Base-by-base conservation (phyloP, 2,329 filamentous ascomycete species). In the Pyrenophora teres region DNA sequence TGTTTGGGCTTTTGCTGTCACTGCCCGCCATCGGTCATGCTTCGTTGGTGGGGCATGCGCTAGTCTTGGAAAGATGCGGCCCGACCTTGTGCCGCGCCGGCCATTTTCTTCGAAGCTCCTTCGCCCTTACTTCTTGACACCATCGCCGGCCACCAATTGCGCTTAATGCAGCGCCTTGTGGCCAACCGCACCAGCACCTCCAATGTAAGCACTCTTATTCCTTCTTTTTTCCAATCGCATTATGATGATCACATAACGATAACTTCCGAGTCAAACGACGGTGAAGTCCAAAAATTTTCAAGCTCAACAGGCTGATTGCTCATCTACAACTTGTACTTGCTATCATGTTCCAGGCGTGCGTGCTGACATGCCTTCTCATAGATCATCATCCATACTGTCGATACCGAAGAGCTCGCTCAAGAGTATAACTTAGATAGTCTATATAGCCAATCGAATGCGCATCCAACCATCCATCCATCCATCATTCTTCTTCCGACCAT, bases 291-390 rank as follows among this genome's bases (percentile, higher is more conserved):
- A 69, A 70, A 65, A 72, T 73, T 69, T 71, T 80, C 78, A 81
- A 81, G 78, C 79, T 81, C 78, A 81, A 81, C 78, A 81, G 74
- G 77, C 77, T 81, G 79, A 82, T 71, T 56, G 49, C 53, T 37
- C 23, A 47, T 46, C 32, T 36, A 40, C 40, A 35, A 12, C 39
- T n/a, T 27, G 18, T 47, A 19, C 50, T 49, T 40, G 33, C 42
- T 33, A 51, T 42, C 31, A 13, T 43, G 13, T 30, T 27, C 13
- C n/a, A 35, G 6, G 7, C 25, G 10, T 46, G 43, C 33, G 31
- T 39, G 52, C 64, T 67, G 51, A 67, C 59, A 49, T 39, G 12
- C 8, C 16, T 8, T 42, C 4, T 37, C 33, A 4, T 41, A 57
- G 59, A 46, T 46, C 6, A 9, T 21, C 15, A 39, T 18, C 10